A percentile compares a stretch with the other conserved stretches of the same genome.
These are phyloP conservation scores for Sporothrix curviconia DNA, from an alignment of 2,329 filamentous ascomycete genomes.

Conservation along the genomic window DNA sequence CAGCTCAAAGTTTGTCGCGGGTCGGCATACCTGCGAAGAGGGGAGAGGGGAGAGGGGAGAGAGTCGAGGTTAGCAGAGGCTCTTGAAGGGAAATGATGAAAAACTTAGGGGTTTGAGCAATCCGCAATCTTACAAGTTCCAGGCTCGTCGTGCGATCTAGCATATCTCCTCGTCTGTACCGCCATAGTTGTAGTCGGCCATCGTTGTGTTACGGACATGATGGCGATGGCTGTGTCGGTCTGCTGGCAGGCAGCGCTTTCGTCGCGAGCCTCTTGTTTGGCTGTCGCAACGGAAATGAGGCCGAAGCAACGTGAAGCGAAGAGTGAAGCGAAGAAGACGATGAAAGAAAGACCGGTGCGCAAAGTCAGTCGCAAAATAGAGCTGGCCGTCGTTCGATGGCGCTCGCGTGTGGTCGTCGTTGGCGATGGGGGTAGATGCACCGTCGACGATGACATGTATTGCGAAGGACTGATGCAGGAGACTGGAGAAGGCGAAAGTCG, in stretches of 20 bases:
- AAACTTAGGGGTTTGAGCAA: background rate
- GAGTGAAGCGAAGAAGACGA: background rate
- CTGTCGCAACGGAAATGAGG: too few relatives aligned
- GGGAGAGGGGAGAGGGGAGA: background rate
- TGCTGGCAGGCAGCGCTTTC: too few relatives aligned
- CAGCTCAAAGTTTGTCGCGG: conserved; percentile 84
- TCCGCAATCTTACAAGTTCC: conserved; percentile 60
- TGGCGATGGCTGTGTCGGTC: background rate
- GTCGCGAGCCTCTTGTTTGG: background rate
- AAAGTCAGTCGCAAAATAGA: too few relatives aligned
- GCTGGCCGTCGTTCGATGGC: too few relatives aligned
- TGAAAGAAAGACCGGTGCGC: too few relatives aligned
- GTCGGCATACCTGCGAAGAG: conserved; percentile 49
- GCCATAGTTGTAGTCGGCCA: conserved; percentile 69
- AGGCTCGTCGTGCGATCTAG: conserved; percentile 68
- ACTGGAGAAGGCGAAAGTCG: background rate
- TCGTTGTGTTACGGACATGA: conserved; percentile 1
- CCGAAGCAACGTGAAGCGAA: background rate
- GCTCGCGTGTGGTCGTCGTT: background rate
- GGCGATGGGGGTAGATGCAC: background rate
- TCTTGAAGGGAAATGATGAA: background rate
- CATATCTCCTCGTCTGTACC: conserved; percentile 74
- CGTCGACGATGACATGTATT: background rate
- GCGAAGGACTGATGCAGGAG: background rate
- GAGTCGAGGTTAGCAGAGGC: background rate